Evolutionary conservation across 2,329 filamentous ascomycete species (phyloP).

Genomic region (Rhytidhysteron rufulum): DNA sequence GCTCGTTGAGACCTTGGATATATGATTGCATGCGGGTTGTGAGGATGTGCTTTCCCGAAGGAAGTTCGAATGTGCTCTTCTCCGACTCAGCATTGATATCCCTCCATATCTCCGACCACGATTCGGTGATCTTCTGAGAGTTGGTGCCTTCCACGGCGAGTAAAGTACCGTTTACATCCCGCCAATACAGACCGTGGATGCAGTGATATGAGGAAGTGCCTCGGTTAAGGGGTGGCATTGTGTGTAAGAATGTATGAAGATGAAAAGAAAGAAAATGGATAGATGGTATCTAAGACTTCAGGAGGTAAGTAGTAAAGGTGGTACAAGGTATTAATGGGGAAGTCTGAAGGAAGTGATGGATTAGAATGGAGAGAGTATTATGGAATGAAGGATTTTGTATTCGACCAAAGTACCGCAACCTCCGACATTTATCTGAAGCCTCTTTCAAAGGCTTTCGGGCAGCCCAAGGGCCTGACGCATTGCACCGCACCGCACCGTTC

Average conservation of each 20-base stretch:
- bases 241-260: slow-evolving; percentile 1
- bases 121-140: slow-evolving; percentile 15
- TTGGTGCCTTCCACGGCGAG: slow-evolving; percentile 22
- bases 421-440: too few relatives aligned
- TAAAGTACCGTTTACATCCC: slow-evolving; percentile 18
- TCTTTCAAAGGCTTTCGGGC: too few relatives aligned
- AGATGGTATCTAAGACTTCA: too few relatives aligned
- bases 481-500: too few relatives aligned
- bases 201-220: slow-evolving; percentile 24
- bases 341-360: too few relatives aligned
- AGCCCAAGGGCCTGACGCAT: too few relatives aligned
- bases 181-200: slow-evolving; percentile 27
- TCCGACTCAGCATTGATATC: too few relatives aligned
- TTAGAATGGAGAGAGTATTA: too few relatives aligned
- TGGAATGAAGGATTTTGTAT: too few relatives aligned
- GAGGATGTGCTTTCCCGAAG: slow-evolving; percentile 22
- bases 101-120: slow-evolving; percentile 19
- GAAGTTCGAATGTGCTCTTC: slow-evolving; percentile 13
- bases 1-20: slow-evolving; percentile 15
- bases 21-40: slow-evolving; percentile 14
- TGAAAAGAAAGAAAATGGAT: neutral
- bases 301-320: too few relatives aligned
- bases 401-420: too few relatives aligned
- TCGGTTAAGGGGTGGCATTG: slow-evolving; percentile 26
- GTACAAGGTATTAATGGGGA: too few relatives aligned